Evolutionary conservation across 192 early-diverging fungal species (phyloP), one percentile per base, ranked within the genome.

Genomic region (Hyaloraphidium curvatum): DNA sequence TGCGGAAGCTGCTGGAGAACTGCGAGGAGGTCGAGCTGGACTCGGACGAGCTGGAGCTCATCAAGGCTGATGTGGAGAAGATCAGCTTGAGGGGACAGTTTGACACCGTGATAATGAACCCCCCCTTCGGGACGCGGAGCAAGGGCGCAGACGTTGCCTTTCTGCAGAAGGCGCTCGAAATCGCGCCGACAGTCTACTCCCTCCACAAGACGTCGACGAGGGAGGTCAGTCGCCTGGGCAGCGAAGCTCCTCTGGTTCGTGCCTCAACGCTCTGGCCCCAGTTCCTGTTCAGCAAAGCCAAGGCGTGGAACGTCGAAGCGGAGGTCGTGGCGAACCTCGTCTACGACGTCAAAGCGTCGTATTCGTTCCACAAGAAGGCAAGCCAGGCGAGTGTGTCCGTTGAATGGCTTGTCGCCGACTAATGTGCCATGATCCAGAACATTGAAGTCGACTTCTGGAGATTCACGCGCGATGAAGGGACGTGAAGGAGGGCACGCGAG

Each of bases 21-120:
- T n/a, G n/a, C n/a, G n/a, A n/a, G n/a, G n/a, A n/a, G n/a, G n/a
- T n/a, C n/a, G n/a, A n/a, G n/a, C n/a, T n/a, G n/a, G n/a, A n/a
- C 56, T 60, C 69, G 2, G 76, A 74, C 43, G 83, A 81, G 3
- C 70, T 86, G 53, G 74, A 63, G 1, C 78, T 78, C 57, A 81
- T 81, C 2, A 72, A 70, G 40, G 68, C 73, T n/a, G 83, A 86
- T 57, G 62, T 77, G 23, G 75, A 74, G 16, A 64, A 78, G 28
- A 66, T 78, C 19, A 52, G 65, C 27, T 75, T 77, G 64, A 59
- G 58, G 23, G 60, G 58, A 2, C 65, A 64, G 55, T 68, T 83
- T 29, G 83, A 86, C 65, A 83, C 81, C n/a, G 77, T 83, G 35
- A 58, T 86, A 17, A 79, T 82, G 72, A 86, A 86, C 61, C 83